Conservation (phyloP, 2,329 filamentous ascomycete species). For the Aspergillus sp. region DNA sequence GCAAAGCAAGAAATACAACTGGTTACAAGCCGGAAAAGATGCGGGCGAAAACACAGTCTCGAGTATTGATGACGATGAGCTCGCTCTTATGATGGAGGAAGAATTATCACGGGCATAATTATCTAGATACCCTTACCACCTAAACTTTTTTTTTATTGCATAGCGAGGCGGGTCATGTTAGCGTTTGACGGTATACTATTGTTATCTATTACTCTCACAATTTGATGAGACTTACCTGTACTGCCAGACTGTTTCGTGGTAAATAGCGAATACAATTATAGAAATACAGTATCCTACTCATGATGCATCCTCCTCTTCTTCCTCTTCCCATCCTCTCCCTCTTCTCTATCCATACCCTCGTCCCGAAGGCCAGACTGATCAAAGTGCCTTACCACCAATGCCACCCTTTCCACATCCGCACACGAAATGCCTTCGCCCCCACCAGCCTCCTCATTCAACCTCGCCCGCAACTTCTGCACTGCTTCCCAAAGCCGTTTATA, state of each 20-base stretch:
- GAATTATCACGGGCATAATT: slow-evolving; percentile 22
- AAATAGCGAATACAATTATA: not conserved
- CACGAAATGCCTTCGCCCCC: slow-evolving; percentile 27
- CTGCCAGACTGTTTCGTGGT: not conserved
- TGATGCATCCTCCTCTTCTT: not conserved
- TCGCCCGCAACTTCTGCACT: slow-evolving; percentile 19
- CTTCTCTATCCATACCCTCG: not conserved
- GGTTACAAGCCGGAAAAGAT: slow-evolving; percentile 23
- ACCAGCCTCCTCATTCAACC: slow-evolving; percentile 17
- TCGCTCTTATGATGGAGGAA: slow-evolving; percentile 27
- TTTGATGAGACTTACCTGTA: not conserved
- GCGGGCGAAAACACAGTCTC: not conserved
- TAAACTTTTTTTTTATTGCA: slow-evolving; percentile 5
- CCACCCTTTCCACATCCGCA: slow-evolving; percentile 37
- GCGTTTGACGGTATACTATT: not conserved
- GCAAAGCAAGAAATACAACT: slow-evolving; percentile 32
- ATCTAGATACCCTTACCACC: not conserved
- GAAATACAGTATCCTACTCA: not conserved
- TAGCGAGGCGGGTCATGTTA: slow-evolving; percentile 6
- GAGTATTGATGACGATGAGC: slow-evolving; percentile 20
- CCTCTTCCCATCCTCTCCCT: not conserved
- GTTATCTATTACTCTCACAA: not conserved
- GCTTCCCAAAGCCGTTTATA: slow-evolving; percentile 36
- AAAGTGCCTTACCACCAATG: slow-evolving; percentile 39
- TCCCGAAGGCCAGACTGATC: slow-evolving; percentile 20